Conservation (phyloP, 2,329 filamentous ascomycete genomes). For the Bertia moriformis region DNA sequence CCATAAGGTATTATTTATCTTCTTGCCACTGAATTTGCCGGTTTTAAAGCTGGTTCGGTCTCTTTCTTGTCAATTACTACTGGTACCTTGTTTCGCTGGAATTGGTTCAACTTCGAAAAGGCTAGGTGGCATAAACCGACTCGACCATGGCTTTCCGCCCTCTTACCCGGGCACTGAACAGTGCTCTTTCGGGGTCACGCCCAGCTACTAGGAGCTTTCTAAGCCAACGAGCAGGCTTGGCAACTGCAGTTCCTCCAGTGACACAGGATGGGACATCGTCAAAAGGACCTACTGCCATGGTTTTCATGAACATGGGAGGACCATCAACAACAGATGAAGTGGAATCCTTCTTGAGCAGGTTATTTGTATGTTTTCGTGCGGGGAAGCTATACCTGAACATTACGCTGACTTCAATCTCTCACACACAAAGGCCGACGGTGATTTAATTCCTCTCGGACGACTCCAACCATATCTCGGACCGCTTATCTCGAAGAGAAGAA, state of each 20-base stretch:
- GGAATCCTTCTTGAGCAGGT: constrained; percentile 70
- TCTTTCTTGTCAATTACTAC: too few species aligned
- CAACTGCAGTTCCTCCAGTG: neutral
- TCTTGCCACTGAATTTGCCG: too few species aligned
- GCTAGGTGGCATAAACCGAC: too few species aligned
- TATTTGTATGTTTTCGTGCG: constrained; percentile 71
- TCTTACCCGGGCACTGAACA: too few species aligned
- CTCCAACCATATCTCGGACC: constrained; percentile 84
- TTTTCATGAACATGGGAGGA: constrained; percentile 98
- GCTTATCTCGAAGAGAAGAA: constrained; percentile 70
- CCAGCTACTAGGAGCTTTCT: too few species aligned
- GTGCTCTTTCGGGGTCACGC: neutral
- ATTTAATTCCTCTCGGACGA: constrained; percentile 87
- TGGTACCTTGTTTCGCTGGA: too few species aligned
- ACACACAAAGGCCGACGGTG: constrained; percentile 62
- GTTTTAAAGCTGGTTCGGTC: too few species aligned
- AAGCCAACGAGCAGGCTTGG: neutral
- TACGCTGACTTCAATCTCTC: constrained; percentile 2
- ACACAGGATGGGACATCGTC: neutral
- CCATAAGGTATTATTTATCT: too few species aligned
- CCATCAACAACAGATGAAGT: constrained; percentile 82
- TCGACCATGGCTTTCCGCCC: neutral
- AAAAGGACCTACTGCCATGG: constrained; percentile 84
- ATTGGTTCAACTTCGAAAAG: too few species aligned
- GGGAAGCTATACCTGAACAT: constrained; percentile 3